Evolutionary conservation across 306 rosid species (phyloP).

Genomic region (Delonix regia): DNA sequence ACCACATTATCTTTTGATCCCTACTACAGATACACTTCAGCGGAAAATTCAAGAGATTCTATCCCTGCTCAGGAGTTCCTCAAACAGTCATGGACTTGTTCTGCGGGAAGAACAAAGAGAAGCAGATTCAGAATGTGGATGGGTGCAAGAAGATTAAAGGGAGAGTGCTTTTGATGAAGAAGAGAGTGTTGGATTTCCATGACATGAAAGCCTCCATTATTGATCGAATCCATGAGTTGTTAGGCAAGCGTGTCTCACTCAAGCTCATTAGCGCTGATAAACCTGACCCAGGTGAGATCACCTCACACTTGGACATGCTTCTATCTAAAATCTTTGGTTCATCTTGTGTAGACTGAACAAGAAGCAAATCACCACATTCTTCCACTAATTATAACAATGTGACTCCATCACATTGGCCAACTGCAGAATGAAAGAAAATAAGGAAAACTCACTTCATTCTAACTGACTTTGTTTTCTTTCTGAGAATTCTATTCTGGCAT

Average conservation of each 20-base stretch:
- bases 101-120: slow-evolving; percentile 1
- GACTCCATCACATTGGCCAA: neutral
- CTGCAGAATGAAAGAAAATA: neutral
- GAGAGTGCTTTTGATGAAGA: slow-evolving; percentile 69
- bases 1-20: too few relatives aligned
- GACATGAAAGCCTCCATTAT: slow-evolving; percentile 67
- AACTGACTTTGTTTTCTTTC: neutral
- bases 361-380: neutral
- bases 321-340: neutral
- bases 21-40: too few relatives aligned
- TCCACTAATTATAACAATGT: neutral
- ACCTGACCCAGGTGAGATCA: slow-evolving; percentile 60
- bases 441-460: neutral
- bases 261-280: slow-evolving; percentile 64
- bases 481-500: neutral
- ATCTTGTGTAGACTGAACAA: neutral
- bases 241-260: slow-evolving; percentile 77
- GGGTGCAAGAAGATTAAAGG: slow-evolving; percentile 53
- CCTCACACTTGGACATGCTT: too few relatives aligned
- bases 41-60: too few relatives aligned
- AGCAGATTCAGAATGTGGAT: slow-evolving; percentile 25
- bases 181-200: slow-evolving; percentile 65
- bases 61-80: too few relatives aligned
- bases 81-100: too few relatives aligned
- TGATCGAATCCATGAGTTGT: slow-evolving; percentile 74